These are phyloP conservation scores for Rhododendron ferrugineum DNA, from an alignment of 148 eudicot species.

Conservation along the genomic window DNA sequence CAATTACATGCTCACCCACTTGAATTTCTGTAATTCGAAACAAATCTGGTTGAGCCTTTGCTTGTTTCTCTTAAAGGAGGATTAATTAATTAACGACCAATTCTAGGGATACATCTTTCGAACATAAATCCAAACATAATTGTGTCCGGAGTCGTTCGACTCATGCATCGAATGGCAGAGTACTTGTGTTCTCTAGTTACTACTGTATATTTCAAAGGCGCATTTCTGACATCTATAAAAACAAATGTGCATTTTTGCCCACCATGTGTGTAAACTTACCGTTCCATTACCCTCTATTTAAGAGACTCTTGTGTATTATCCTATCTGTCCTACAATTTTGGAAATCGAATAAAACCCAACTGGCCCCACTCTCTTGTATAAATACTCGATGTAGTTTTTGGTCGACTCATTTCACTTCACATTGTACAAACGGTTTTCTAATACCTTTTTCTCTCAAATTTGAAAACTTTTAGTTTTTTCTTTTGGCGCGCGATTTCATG, in stretches of 20 bases:
- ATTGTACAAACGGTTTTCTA: background rate
- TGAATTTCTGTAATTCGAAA: background rate
- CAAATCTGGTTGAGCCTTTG: background rate
- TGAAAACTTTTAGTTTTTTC: background rate
- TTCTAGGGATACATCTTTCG: background rate
- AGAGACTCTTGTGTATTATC: background rate
- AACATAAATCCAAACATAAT: background rate
- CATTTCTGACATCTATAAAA: too few relatives aligned
- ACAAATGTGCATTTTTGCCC: too few relatives aligned
- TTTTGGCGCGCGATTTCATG: background rate
- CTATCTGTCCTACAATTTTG: background rate
- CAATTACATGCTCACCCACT: background rate
- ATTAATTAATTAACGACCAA: background rate
- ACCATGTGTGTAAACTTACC: background rate
- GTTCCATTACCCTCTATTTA: background rate
- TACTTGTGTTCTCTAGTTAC: background rate
- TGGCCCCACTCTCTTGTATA: background rate
- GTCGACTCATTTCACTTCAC: background rate
- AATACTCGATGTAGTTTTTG: background rate
- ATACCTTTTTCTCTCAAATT: background rate
- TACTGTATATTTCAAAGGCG: too few relatives aligned
- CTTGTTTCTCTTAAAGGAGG: background rate
- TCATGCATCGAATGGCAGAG: background rate
- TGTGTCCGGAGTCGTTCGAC: background rate
- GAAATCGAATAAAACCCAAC: background rate